Conservation (phyloP, 345 rosid species). For the Eucalyptus guilfoylei region DNA sequence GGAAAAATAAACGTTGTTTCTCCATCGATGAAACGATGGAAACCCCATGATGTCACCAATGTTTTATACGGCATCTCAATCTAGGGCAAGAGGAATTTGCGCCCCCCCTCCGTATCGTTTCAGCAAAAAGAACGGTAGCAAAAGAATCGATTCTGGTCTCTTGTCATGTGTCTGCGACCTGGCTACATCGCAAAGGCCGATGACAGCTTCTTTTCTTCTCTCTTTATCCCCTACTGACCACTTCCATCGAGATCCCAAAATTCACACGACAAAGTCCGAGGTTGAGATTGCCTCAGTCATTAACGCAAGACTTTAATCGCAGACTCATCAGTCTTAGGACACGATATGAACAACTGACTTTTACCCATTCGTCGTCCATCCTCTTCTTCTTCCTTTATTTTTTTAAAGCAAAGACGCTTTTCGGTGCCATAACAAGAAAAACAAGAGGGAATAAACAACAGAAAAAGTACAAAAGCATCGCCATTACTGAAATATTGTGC, state of each 20-base stretch:
- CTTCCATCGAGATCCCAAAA: neutral
- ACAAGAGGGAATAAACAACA: neutral
- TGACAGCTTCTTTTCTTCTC: neutral
- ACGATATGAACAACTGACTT: neutral
- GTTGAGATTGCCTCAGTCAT: neutral
- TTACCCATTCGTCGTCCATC: neutral
- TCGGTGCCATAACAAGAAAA: neutral
- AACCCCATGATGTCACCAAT: neutral
- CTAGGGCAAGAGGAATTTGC: neutral
- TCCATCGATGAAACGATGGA: neutral
- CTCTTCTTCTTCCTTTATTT: neutral
- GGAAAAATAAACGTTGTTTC: neutral
- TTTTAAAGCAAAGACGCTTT: neutral
- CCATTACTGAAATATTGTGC: neutral
- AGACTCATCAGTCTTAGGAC: neutral
- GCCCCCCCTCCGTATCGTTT: neutral
- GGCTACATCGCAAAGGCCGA: neutral
- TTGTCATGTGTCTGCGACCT: neutral
- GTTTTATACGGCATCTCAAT: neutral
- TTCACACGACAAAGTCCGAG: neutral
- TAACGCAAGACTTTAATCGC: neutral
- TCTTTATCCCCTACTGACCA: neutral
- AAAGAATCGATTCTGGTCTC: neutral
- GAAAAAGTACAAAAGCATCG: neutral
- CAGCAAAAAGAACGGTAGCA: neutral